phyloP scores from a whole-genome alignment of 2,329 filamentous ascomycete genomes.

The Corinectria fuckeliana region DNA sequence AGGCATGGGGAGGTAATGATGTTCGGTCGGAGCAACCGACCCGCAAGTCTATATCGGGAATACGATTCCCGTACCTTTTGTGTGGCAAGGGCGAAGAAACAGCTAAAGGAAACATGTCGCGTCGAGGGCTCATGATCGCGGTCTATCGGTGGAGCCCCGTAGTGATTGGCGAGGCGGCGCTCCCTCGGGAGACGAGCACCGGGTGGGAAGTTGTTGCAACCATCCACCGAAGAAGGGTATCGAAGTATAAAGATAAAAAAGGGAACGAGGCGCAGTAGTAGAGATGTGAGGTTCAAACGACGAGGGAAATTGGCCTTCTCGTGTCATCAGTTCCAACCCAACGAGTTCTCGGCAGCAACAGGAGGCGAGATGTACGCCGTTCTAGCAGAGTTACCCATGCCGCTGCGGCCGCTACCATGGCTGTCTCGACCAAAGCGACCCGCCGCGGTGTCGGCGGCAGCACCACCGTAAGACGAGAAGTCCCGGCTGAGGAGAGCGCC shows the following conservation, averaged over 20 bases:
- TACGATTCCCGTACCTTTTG: slow-evolving; percentile 28
- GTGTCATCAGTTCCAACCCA: slow-evolving; percentile 81
- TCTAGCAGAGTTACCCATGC: slow-evolving; percentile 59
- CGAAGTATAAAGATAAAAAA: slow-evolving; percentile 37
- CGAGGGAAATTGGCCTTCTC: slow-evolving; percentile 21
- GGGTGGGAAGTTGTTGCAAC: slow-evolving; percentile 32
- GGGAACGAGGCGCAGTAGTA: slow-evolving; percentile 31
- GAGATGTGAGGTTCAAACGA: slow-evolving; percentile 28
- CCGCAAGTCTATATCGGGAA: slow-evolving; percentile 39
- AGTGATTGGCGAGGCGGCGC: slow-evolving; percentile 1
- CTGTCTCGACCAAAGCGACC: slow-evolving; percentile 55
- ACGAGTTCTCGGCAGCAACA: slow-evolving; percentile 90
- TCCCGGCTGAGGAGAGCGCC: slow-evolving; percentile 67
- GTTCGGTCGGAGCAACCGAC: slow-evolving; percentile 28
- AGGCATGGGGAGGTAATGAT: slow-evolving; percentile 27
- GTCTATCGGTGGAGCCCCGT: slow-evolving; percentile 13
- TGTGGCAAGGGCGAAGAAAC: slow-evolving; percentile 31
- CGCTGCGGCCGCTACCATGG: slow-evolving; percentile 69
- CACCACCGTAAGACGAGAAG: slow-evolving; percentile 61
- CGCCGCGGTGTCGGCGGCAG: slow-evolving; percentile 36
- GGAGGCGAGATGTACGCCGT: slow-evolving; percentile 82
- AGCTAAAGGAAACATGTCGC: slow-evolving; percentile 33
- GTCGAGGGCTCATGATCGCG: slow-evolving; percentile 28
- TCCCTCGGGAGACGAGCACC: slow-evolving; percentile 7
- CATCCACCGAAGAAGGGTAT: slow-evolving; percentile 44